Evolutionary conservation across 768 basidiomycete species (phyloP).

Genomic region (Pholiota microspora): DNA sequence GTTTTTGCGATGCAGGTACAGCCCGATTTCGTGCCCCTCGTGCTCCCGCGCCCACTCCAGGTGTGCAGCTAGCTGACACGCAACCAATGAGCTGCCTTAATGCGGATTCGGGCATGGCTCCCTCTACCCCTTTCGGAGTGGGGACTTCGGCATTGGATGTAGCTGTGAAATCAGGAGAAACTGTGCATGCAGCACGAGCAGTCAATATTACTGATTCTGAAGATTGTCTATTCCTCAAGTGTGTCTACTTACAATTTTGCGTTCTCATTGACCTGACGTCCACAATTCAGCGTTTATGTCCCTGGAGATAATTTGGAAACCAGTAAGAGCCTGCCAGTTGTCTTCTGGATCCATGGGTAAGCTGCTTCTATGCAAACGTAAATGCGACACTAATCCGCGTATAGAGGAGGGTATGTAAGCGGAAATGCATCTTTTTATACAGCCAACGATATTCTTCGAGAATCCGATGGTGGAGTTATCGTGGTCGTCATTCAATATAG

Average conservation of each 20-base stretch:
- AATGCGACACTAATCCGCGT: neutral
- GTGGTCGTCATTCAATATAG: slow-evolving; percentile 41
- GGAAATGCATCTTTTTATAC: slow-evolving; percentile 27
- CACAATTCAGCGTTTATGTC: slow-evolving; percentile 28
- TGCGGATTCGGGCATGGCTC: slow-evolving; percentile 22
- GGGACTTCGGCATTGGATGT: neutral
- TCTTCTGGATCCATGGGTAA: slow-evolving; percentile 45
- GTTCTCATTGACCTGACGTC: neutral
- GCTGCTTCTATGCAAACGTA: slow-evolving; percentile 3
- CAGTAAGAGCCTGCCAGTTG: slow-evolving; percentile 30
- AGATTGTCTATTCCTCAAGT: slow-evolving; percentile 43
- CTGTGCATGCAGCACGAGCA: slow-evolving; percentile 3
- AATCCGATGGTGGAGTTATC: slow-evolving; percentile 31
- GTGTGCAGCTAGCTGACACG: slow-evolving; percentile 29
- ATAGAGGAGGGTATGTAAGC: slow-evolving; percentile 29
- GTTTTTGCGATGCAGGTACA: slow-evolving; percentile 16
- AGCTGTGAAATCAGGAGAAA: neutral
- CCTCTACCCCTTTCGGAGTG: slow-evolving; percentile 30
- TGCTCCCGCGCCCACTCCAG: slow-evolving; percentile 23
- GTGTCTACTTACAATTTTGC: neutral
- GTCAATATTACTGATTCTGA: slow-evolving; percentile 20
- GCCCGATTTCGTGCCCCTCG: slow-evolving; percentile 35
- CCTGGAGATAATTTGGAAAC: slow-evolving; percentile 29
- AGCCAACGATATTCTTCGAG: slow-evolving; percentile 34
- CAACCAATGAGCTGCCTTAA: slow-evolving; percentile 31